phyloP scores from a whole-genome alignment of 805 yeast genomes.

The Brettanomyces custersianus region DNA sequence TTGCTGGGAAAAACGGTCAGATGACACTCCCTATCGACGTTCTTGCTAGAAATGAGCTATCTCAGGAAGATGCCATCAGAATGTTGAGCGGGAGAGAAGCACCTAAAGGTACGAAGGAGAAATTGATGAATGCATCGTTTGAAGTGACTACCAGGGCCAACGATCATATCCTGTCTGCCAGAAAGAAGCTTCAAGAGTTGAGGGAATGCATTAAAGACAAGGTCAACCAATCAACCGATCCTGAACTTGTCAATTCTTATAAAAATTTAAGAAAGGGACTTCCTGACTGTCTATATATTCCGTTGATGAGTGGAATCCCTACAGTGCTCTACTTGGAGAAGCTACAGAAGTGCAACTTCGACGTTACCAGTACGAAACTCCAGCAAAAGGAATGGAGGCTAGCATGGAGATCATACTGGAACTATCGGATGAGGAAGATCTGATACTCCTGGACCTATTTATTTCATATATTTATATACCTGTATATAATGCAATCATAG shows the following conservation, averaged over 20 bases:
- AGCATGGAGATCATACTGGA: slow-evolving; percentile 49
- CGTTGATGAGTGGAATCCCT: slow-evolving; percentile 62
- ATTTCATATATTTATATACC: too few species aligned
- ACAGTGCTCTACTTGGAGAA: slow-evolving; percentile 50
- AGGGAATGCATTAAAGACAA: slow-evolving; percentile 28
- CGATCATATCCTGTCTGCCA: slow-evolving; percentile 68
- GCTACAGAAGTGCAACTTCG: slow-evolving; percentile 58
- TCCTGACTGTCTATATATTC: slow-evolving; percentile 60
- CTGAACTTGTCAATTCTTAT: not conserved
- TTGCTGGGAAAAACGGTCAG: slow-evolving; percentile 39
- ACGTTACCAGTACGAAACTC: slow-evolving; percentile 38
- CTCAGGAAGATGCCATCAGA: slow-evolving; percentile 57
- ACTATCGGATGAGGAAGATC: slow-evolving; percentile 22
- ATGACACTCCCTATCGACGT: slow-evolving; percentile 57
- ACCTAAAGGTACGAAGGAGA: slow-evolving; percentile 17
- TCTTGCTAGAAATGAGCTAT: slow-evolving; percentile 41
- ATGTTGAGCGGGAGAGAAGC: slow-evolving; percentile 34
- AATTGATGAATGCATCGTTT: slow-evolving; percentile 50
- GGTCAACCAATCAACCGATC: slow-evolving; percentile 10
- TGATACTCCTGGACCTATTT: too few species aligned
- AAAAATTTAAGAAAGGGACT: slow-evolving; percentile 35
- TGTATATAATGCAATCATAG: too few species aligned
- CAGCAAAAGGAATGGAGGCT: slow-evolving; percentile 53
- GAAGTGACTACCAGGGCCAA: slow-evolving; percentile 70
- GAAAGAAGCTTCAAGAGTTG: slow-evolving; percentile 38